A percentile compares a stretch with the other conserved stretches of the same genome.
These are phyloP conservation scores for Fusarium odoratissimum DNA, from an alignment of 2,329 filamentous ascomycete species.

Conservation along the genomic window DNA sequence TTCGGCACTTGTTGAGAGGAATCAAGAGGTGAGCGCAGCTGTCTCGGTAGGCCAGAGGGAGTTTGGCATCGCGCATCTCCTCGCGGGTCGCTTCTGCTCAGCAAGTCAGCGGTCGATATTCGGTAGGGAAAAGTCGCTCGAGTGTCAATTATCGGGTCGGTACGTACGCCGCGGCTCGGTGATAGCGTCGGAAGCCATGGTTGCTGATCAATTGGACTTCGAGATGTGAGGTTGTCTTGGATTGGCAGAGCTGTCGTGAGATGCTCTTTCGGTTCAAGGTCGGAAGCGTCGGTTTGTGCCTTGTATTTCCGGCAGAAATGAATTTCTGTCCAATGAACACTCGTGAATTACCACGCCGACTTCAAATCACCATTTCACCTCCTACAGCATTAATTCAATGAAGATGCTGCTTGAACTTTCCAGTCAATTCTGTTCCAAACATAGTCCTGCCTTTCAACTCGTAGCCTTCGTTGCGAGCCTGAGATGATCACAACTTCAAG, in stretches of 20 bases:
- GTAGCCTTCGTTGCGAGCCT: neutral
- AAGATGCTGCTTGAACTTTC: neutral
- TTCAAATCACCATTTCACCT: neutral
- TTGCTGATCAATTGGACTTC: constrained; percentile 51
- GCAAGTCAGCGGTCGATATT: constrained; percentile 38
- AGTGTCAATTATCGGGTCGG: neutral
- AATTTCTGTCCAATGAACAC: constrained; percentile 33
- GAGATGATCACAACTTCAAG: constrained; percentile 5
- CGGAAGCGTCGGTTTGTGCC: constrained; percentile 43
- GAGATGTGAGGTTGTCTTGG: constrained; percentile 44
- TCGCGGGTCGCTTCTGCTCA: constrained; percentile 79
- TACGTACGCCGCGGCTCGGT: constrained; percentile 55
- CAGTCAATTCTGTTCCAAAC: neutral
- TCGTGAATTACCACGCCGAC: constrained; percentile 43
- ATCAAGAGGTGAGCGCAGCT: constrained; percentile 95
- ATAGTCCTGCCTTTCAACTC: accelerated
- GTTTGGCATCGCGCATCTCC: constrained; percentile 91
- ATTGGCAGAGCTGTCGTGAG: constrained; percentile 44
- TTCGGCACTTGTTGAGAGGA: constrained; percentile 93
- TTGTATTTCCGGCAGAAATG: constrained; percentile 42
- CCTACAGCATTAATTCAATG: neutral
- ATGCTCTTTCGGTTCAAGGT: constrained; percentile 47
- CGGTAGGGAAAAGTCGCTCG: constrained; percentile 20
- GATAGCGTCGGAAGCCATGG: constrained; percentile 53
- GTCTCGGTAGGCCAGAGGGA: constrained; percentile 93